Evolutionary conservation across 192 early-diverging fungal species (phyloP), one percentile per base, ranked within the genome.

Genomic region (Thamnidium elegans): DNA sequence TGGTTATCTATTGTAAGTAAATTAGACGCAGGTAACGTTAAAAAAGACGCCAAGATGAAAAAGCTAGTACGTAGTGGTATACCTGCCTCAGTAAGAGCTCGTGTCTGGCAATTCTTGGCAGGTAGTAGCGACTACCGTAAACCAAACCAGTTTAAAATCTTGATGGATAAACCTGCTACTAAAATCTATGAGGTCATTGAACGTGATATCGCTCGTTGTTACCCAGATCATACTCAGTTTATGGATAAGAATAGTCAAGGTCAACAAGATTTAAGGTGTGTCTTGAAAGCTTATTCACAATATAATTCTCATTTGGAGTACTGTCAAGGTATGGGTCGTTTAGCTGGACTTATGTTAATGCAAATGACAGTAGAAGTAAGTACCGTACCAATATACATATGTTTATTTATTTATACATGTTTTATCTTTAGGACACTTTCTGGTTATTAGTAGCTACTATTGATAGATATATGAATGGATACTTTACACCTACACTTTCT

Each of bases 311-410:
- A 77, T 23, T 74, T 97, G 6, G 96, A 94, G 31, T 98, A 98
- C 74, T 96, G 94, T 69, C 96, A 97, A 71, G 96, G 96, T 9
- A 97, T 97, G 95, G 93, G 94, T 1, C 84, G 94, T 52, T 62
- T 98, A 47, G 96, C 88, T 13, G 94, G 95, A 0, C 85, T 94
- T 78, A 87, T 97, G 75, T 71, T 98, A 53, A 97, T 97, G 83
- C 81, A 90, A 7, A 86, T 94, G 81, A 72, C 84, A 3, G 80
- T 88, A 26, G 92, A 76, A 50, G 74, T 76, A 63, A 62, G 42
- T 90, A 95, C n/a, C n/a, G 19, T 10, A 56, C 9, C 4, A 56
- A 17, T 4, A 15, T n/a, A n/a, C n/a, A n/a, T n/a, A n/a, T n/a
- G 44, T 45, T 9, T 13, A 34, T 34, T 36, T 8, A 55, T n/a